Percentiles rank a stretch among this genome's conserved stretches.
Conservation (phyloP, 352 stramenopile species). For the Globisporangium emineosum region DNA sequence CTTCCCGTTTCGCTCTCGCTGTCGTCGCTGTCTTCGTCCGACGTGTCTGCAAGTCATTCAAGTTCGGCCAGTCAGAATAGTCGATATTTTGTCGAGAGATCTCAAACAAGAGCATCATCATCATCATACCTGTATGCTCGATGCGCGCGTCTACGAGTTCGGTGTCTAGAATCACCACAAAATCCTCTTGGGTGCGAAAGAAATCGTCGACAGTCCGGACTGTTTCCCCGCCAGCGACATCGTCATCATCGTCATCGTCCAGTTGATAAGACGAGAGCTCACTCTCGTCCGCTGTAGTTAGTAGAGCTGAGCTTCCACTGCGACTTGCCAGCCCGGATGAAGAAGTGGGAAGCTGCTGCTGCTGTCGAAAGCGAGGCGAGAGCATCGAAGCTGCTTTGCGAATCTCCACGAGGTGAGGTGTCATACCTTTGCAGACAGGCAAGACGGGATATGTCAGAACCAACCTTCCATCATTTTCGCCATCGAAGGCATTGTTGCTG, state of each 20-base stretch:
- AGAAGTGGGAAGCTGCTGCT: constrained; percentile 6
- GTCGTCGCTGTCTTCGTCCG: constrained; percentile 51
- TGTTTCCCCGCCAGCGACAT: background rate
- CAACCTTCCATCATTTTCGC: constrained; percentile 20
- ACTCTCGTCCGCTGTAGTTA: constrained; percentile 6
- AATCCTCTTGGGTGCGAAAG: constrained; percentile 43
- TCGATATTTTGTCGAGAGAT: background rate
- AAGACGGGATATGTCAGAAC: constrained; percentile 42
- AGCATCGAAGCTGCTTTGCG: constrained; percentile 37
- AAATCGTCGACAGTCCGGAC: constrained; percentile 59
- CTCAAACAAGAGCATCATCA: background rate
- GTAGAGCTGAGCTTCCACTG: constrained; percentile 2
- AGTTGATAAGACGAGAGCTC: constrained; percentile 2
- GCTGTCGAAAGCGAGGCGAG: constrained; percentile 21
- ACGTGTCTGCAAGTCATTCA: constrained; percentile 10
- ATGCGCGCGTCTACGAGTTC: constrained; percentile 16
- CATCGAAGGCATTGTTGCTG: background rate
- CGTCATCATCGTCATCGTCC: constrained; percentile 30
- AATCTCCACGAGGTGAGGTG: constrained; percentile 45
- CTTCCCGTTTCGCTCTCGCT: constrained; percentile 30
- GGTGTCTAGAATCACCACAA: constrained; percentile 26
- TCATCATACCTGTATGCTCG: constrained; percentile 20
- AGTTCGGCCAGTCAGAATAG: background rate
- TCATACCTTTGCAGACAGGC: constrained; percentile 16
- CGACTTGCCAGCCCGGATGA: background rate